phyloP scores from a whole-genome alignment of 441 rosid genomes.

The Adansonia madagascariensis region DNA sequence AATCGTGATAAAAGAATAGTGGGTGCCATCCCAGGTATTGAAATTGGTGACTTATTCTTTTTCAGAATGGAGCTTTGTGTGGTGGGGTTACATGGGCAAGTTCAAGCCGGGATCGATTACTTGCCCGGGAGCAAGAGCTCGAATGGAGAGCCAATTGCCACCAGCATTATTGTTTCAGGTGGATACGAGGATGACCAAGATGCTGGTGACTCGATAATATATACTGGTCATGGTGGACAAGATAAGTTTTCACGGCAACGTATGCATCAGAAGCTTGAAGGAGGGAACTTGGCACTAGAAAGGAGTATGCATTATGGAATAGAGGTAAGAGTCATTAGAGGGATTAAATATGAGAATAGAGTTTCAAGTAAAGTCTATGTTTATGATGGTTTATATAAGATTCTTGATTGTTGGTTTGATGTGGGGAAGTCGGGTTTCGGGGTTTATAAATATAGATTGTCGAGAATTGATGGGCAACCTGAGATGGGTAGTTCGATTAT shows the following conservation, averaged over 20 bases:
- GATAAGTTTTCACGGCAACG: conserved; percentile 64
- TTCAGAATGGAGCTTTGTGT: conserved; percentile 76
- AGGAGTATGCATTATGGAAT: conserved; percentile 88
- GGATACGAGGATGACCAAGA: conserved; percentile 93
- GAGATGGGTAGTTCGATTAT: conserved; percentile 80
- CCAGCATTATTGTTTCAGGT: conserved; percentile 77
- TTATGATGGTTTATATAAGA: conserved; percentile 77
- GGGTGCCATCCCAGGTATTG: conserved; percentile 74
- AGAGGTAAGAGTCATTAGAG: conserved; percentile 87
- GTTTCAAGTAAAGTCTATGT: conserved; percentile 69
- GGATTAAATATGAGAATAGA: conserved; percentile 62
- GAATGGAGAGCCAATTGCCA: conserved; percentile 78
- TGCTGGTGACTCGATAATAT: conserved; percentile 60
- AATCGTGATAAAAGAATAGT: conserved; percentile 73
- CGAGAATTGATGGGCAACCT: conserved; percentile 77
- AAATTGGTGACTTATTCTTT: conserved; percentile 75
- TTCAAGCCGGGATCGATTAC: conserved; percentile 86
- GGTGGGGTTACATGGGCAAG: conserved; percentile 75
- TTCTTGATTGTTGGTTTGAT: conserved; percentile 87
- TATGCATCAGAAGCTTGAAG: conserved; percentile 71
- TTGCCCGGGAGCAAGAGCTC: conserved; percentile 63
- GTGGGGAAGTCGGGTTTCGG: conserved; percentile 94
- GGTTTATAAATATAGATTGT: conserved; percentile 73
- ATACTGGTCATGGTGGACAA: conserved; percentile 90
- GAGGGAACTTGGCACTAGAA: conserved; percentile 87